Evolutionary conservation across 768 basidiomycete species (phyloP).

Genomic region (Lactifluus pinguis): DNA sequence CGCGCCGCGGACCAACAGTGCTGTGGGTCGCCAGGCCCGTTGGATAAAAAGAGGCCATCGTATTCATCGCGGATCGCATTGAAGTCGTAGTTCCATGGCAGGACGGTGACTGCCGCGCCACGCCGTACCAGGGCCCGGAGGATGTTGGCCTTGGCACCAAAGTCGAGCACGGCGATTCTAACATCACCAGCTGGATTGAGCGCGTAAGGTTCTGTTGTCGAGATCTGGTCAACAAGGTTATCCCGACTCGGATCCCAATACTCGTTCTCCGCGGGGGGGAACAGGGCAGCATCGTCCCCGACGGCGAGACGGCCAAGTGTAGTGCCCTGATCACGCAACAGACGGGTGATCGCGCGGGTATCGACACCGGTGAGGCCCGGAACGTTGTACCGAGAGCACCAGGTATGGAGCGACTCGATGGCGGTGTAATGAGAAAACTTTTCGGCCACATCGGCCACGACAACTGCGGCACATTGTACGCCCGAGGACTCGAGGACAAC

Average conservation of each 20-base stretch:
- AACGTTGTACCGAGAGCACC: constrained; percentile 85
- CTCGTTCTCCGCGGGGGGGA: constrained; percentile 53
- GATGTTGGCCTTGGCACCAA: constrained; percentile 97
- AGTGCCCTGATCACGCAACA: constrained; percentile 94
- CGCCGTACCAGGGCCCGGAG: constrained; percentile 85
- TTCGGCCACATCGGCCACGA: constrained; percentile 92
- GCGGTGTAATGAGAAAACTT: constrained; percentile 92
- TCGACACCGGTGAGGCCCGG: constrained; percentile 97
- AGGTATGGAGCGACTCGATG: constrained; percentile 84
- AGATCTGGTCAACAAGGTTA: constrained; percentile 91
- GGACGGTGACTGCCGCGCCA: constrained; percentile 85
- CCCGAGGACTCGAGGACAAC: constrained; percentile 81
- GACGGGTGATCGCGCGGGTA: constrained; percentile 89
- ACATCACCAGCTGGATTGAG: constrained; percentile 83
- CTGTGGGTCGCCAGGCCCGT: constrained; percentile 91
- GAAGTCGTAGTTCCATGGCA: constrained; percentile 98
- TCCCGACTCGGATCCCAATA: constrained; percentile 91
- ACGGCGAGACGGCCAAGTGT: constrained; percentile 88
- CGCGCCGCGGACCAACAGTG: constrained; percentile 81
- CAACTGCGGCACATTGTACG: constrained; percentile 86
- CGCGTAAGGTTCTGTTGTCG: constrained; percentile 74
- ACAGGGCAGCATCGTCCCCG: constrained; percentile 56
- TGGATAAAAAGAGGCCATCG: constrained; percentile 93
- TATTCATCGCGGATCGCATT: constrained; percentile 82
- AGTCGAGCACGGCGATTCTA: constrained; percentile 93